Conservation (phyloP, 352 stramenopile species). For the Globisporangium lucens region DNA sequence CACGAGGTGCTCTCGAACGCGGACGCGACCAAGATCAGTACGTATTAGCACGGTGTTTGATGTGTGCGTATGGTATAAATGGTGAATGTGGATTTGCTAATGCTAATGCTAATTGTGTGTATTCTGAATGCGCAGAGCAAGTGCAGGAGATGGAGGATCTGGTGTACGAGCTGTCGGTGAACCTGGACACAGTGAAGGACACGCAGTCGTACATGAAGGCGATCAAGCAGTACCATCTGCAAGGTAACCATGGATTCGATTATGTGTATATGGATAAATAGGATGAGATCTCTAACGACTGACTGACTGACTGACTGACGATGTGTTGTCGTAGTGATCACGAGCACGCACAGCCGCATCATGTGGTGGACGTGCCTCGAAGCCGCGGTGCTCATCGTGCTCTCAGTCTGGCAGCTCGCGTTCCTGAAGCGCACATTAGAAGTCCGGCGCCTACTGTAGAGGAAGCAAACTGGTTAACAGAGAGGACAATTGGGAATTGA, state of each 20-base stretch:
- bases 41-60: constrained; percentile 19
- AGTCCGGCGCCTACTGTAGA: constrained; percentile 78
- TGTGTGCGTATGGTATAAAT: not conserved
- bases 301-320: not conserved
- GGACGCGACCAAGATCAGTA: constrained; percentile 87
- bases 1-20: constrained; percentile 88
- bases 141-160: constrained; percentile 84
- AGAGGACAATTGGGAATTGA: not conserved
- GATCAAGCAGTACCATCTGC: constrained; percentile 75
- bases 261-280: not conserved
- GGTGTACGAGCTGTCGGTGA: constrained; percentile 83
- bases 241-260: constrained; percentile 34
- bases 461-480: not conserved
- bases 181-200: constrained; percentile 85
- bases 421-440: constrained; percentile 84
- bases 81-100: not conserved
- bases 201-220: constrained; percentile 86
- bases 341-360: constrained; percentile 77
- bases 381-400: constrained; percentile 57
- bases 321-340: constrained; percentile 54
- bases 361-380: constrained; percentile 84
- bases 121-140: constrained; percentile 47
- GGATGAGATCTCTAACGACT: not conserved
- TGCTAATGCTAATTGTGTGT: not conserved
- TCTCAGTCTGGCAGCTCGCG: constrained; percentile 80